Percentiles rank a stretch among this genome's conserved stretches.
These are phyloP conservation scores for Tephrocybe sp. DNA, from an alignment of 768 basidiomycete genomes.

Conservation along the genomic window DNA sequence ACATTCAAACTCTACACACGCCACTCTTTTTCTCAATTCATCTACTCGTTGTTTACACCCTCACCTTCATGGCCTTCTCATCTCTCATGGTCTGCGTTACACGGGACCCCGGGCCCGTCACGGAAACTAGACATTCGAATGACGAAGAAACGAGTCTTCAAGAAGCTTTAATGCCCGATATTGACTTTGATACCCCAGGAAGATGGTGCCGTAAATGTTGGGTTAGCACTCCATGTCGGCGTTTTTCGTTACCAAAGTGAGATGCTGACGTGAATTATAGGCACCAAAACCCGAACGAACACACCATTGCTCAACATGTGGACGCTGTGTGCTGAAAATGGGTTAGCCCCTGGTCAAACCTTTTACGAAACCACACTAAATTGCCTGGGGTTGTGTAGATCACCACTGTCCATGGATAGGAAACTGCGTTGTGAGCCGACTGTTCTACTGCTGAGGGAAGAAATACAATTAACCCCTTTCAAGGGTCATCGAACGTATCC, in stretches of 20 bases:
- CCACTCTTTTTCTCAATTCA: constrained; percentile 50
- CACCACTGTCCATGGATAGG: constrained; percentile 89
- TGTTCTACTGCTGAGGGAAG: no score
- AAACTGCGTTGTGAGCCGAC: constrained; percentile 70
- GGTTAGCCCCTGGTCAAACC: constrained; percentile 43
- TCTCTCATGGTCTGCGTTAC: constrained; percentile 71
- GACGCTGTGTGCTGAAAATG: constrained; percentile 82
- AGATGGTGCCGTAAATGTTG: constrained; percentile 81
- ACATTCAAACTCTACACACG: constrained; percentile 52
- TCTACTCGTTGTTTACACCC: constrained; percentile 54
- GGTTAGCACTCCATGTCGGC: constrained; percentile 30
- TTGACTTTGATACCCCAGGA: constrained; percentile 50
- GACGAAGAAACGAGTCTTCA: constrained; percentile 47
- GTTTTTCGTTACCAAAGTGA: neutral
- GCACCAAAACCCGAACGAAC: constrained; percentile 75
- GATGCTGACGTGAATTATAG: constrained; percentile 21
- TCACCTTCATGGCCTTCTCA: constrained; percentile 67
- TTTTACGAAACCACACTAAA: neutral
- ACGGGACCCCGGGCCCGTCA: constrained; percentile 73
- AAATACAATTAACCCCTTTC: no score
- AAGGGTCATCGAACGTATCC: constrained; percentile 85
- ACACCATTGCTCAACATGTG: constrained; percentile 75
- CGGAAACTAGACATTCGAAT: constrained; percentile 23
- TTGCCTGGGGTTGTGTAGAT: constrained; percentile 39
- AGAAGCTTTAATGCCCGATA: constrained; percentile 59